Base-by-base conservation (phyloP, 1,284 basidiomycete species). In the Ustilago shanxiensis region DNA sequence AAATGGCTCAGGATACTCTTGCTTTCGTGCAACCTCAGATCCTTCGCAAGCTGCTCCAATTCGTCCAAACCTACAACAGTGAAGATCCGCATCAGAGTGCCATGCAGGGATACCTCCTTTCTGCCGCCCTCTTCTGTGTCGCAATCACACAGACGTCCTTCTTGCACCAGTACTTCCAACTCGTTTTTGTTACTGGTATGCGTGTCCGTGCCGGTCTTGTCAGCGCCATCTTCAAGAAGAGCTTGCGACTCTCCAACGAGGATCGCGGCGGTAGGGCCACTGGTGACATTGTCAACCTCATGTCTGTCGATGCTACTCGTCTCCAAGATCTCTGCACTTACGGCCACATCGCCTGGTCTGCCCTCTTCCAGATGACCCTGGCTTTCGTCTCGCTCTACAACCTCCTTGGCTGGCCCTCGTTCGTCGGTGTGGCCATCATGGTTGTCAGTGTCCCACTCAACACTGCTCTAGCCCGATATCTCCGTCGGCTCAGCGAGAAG, bases 251-350 rank as follows among this genome's bases (percentile, higher is more conserved):
- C 1, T 89, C 96, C 31, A 89, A 88, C 37, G 88, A 98, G 49
- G 93, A 92, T 2, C 90, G 92, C 18, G 92, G 93, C 52, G 91
- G 93, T 14, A 90, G 95, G 16, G 91, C 91, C 2, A 91, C 91
- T 18, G 94, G 94, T 39, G 92, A 92, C 81, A 89, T 95, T 49
- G 91, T 96, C 69, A 96, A 95, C 82, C 93, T 95, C 87, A 95
- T 98, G 78, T 95, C 93, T 3, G 95, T 95, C 0, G 95, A 98
- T 86, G 91, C 94, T 18, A 92, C 91, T 5, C 90, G 95, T 31
- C 93, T 98, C 82, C 95, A 97, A 85, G 97, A 95, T 82, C 92
- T 92, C 75, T 90, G 90, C 61, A 92, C 92, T 5, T 95, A 92
- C 88, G 93, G 93, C 64, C 87, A 88, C 73, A 90, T 93, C 88